Base-by-base conservation (phyloP, 2,329 filamentous ascomycete species). In the Penicillium glabrum region DNA sequence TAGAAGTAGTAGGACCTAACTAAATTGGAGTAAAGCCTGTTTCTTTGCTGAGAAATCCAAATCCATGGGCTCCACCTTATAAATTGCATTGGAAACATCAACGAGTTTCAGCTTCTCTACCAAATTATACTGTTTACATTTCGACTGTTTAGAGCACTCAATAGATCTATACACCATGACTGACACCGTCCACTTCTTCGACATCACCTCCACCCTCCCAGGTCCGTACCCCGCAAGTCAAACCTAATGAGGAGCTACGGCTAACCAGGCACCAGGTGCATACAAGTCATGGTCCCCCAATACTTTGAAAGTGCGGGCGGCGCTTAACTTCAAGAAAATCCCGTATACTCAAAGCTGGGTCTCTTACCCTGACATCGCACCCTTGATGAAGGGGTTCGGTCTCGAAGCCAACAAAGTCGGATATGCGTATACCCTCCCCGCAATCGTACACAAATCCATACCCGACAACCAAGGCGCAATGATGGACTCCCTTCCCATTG, bases 401-500 rank as follows among this genome's bases (percentile, higher is more conserved):
- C 50, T 74, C 14, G 53, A 58, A 21, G 64, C 71, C 24, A 46
- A 62, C 31, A 52, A 57, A 16, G 29, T 52, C 2, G 54, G 58
- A 8, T 53, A 39, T 5, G 59, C 59, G 1, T 73, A 72, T 54
- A 74, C 71, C 9, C 66, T 74, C n/a, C 72, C 72, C 6, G 68
- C 69, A 29, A 74, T 73, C 56, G 54, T 60, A 27, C 71, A 74
- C 54, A 65, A 62, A 11, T 66, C 66, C 0, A 56, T 70, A 10
- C 57, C 61, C 5, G 72, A 67, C 53, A 53, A 64, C 1, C 47
- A 63, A 19, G 68, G 69, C 14, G 65, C 67, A 9, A 57, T 74
- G 46, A 72, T 70, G 67, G 70, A 73, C 53, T 74, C 72, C 0
- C 54, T 72, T 13, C 63, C 72, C 2, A 73, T 74, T 41, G 66